Evolutionary conservation across 148 eudicot species (phyloP), one percentile per base, ranked within the genome.

Genomic region (Gaultheria prostrata): DNA sequence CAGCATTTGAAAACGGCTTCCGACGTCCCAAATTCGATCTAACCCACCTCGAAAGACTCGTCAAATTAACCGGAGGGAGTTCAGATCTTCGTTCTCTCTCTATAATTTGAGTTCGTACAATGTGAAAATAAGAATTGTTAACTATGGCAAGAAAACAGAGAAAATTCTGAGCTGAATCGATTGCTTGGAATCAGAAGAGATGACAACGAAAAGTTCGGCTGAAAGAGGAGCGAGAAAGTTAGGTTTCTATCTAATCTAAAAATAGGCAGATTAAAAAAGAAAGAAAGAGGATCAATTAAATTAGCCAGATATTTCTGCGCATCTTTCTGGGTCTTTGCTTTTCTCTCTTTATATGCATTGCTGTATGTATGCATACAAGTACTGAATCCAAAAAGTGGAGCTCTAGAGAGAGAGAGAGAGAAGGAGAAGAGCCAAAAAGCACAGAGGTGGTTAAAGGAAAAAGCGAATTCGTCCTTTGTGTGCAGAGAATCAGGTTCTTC

Each of bases 401-500:
- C 28, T 46, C 54, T 39, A 67, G 20, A 61, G 20, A 73, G 78
- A 14, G 18, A 14, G 18, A 56, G 1, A 63, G n/a, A 10, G 72
- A 74, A 57, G 67, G 26, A 74, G 43, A 53, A 75, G 70, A 74
- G 79, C 76, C 71, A 78, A 78, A 83, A 46, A 33, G 17, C 10
- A 54, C 59, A 75, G 39, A 80, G 43, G 26, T 10, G 10, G 50
- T 70, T 50, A 51, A 82, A 50, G 14, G 73, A 71, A 80, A 76
- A 86, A 82, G 85, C 72, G 51, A 83, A 56, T 67, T 78, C 79
- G 85, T 79, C 83, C 76, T 65, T 80, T 51, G 49, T 53, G 80
- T 21, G 20, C 81, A 86, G 83, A 73, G 86, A 86, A 86, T 86
- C 86, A n/a, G 88, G 88, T 86, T 86, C 88, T 83, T 80, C 86